phyloP scores from a whole-genome alignment of 257 asterid genomes.

The Solanum medicagineum region DNA sequence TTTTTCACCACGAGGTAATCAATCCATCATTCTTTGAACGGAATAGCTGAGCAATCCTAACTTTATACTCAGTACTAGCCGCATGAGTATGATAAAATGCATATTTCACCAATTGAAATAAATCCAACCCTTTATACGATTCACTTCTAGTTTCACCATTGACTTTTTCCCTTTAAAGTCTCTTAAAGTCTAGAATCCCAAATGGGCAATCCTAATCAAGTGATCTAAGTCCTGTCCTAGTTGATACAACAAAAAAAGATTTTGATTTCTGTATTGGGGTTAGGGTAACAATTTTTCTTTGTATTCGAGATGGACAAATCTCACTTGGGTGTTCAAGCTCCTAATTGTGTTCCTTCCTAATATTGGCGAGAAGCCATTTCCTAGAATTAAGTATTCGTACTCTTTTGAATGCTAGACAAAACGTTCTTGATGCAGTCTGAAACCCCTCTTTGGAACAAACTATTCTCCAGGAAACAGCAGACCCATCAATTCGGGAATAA shows the following conservation, averaged over 20 bases:
- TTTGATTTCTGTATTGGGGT: constrained; percentile 43
- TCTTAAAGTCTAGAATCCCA: constrained; percentile 41
- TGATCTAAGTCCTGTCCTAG: constrained; percentile 83
- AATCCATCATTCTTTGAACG: constrained; percentile 89
- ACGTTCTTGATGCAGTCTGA: constrained; percentile 77
- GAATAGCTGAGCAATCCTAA: constrained; percentile 85
- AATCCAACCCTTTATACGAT: constrained; percentile 78
- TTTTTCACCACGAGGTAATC: constrained; percentile 74
- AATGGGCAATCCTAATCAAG: constrained; percentile 61
- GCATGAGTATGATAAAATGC: constrained; percentile 62
- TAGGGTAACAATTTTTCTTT: constrained; percentile 38
- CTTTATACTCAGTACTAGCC: constrained; percentile 49
- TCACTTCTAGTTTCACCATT: constrained; percentile 26
- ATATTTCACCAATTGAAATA: constrained; percentile 51
- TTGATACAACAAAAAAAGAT: constrained; percentile 40
- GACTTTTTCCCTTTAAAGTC: constrained; percentile 49
- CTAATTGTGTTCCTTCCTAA: constrained; percentile 82
- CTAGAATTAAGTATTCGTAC: constrained; percentile 73
- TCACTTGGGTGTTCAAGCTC: constrained; percentile 53
- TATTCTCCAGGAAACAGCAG: constrained; percentile 68
- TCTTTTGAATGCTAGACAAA: constrained; percentile 86
- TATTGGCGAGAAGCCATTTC: constrained; percentile 74
- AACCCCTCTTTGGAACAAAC: constrained; percentile 94
- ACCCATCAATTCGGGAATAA: constrained; percentile 71
- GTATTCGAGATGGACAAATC: constrained; percentile 45